Evolutionary conservation across 371 early-diverging fungal genomes (phyloP), one percentile per base, ranked within the genome.

Genomic region (Mortierella sp.): DNA sequence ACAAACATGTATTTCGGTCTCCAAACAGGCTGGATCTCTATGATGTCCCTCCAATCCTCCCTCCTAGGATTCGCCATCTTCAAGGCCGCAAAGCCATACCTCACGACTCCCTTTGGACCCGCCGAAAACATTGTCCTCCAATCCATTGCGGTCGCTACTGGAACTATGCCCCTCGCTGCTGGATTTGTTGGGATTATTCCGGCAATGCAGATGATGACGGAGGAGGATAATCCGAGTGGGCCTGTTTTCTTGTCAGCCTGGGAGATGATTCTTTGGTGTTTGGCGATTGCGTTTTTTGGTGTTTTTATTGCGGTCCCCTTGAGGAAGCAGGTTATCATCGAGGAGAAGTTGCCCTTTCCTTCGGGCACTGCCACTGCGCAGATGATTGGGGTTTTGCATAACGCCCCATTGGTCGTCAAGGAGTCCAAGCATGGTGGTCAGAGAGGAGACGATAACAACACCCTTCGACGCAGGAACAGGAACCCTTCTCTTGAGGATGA

Each of bases 261-360:
- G 3, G 44, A 83, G 38, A 80, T 96, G 74, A 89, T 94, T 24
- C 78, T 96, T 0, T 97, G 97, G 97, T 93, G 95, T 13, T 78
- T 96, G 26, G 96, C 93, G 1, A 91, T 96, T 70, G 94, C 96
- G 14, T 95, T 96, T 87, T 97, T 96, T 89, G 97, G 97, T 38
- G 95, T 97, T 9, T 97, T 97, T 81, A 97, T 97, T 87, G 97
- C 96, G 2, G 91, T 97, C 3, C 97, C 97, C 6, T 84, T 97
- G 70, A 89, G 97, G 60, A 92, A 90, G 50, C 96, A 96, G 78
- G 95, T 94, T 28, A 94, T 96, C 50, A 91, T 97, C 55, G 90
- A 92, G 65, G 96, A 96, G 79, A 95, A 96, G 84, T 91, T 97
- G 19, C 91, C 92, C 24, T 97, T 97, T 79, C 97, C 97, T 0